A percentile compares a stretch with the other conserved stretches of the same genome.
phyloP scores from a whole-genome alignment of 306 rosid species.

The Phaseolus lunatus region DNA sequence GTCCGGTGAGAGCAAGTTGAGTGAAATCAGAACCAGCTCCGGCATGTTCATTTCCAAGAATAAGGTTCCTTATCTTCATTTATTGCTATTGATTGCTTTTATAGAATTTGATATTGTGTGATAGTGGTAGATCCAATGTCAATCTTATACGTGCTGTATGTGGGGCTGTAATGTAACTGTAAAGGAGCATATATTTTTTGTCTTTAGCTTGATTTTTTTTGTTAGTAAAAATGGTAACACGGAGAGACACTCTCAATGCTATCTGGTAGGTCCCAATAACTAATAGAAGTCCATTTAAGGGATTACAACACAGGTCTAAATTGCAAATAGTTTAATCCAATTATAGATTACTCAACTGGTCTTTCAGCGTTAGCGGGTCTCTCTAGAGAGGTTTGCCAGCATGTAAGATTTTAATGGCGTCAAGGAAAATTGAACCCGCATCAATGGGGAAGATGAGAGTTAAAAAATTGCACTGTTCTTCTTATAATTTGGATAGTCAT shows the following conservation, averaged over 20 bases:
- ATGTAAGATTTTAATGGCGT: background rate
- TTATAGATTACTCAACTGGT: background rate
- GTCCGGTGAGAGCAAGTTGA: constrained; percentile 78
- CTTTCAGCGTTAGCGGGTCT: background rate
- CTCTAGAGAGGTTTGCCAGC: background rate
- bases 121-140: constrained; percentile 3
- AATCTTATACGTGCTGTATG: background rate
- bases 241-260: background rate
- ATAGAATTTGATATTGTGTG: background rate
- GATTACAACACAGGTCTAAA: background rate
- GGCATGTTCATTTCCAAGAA: constrained; percentile 91
- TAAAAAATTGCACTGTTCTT: background rate
- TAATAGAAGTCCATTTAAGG: background rate
- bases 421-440: background rate
- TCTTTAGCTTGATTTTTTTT: background rate
- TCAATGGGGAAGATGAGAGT: background rate
- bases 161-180: constrained; percentile 14
- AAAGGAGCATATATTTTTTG: constrained; percentile 6
- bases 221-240: background rate
- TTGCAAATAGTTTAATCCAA: background rate
- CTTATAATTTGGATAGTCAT: background rate
- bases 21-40: constrained; percentile 87
- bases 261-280: background rate
- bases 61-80: constrained; percentile 60
- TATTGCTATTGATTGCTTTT: background rate